Percentiles rank a stretch among this genome's conserved stretches.
These are phyloP conservation scores for Triticum timopheevii DNA, from an alignment of 176 grass and related monocot genomes.

Conservation along the genomic window DNA sequence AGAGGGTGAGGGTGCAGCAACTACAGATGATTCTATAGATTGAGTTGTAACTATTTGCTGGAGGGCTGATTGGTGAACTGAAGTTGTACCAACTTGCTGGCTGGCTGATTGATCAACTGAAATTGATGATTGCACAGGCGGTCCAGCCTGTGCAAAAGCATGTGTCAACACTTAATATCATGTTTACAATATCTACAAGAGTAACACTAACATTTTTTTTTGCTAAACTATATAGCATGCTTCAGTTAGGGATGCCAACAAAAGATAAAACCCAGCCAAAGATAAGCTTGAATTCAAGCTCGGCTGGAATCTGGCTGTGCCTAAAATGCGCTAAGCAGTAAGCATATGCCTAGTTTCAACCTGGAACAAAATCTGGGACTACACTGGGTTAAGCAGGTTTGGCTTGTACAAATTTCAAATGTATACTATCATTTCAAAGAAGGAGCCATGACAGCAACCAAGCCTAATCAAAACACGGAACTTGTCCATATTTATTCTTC, in stretches of 20 bases:
- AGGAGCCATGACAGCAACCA: not conserved
- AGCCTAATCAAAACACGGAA: not conserved
- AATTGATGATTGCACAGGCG: slow-evolving; percentile 32
- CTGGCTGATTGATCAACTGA: slow-evolving; percentile 36
- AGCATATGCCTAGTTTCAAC: not conserved
- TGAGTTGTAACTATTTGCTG: slow-evolving; percentile 57
- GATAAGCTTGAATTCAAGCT: slow-evolving; percentile 11
- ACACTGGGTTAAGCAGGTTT: not conserved
- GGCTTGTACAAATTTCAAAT: not conserved
- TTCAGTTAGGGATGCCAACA: not conserved
- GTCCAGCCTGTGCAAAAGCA: slow-evolving; percentile 50
- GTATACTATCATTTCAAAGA: not conserved
- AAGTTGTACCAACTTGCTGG: slow-evolving; percentile 47
- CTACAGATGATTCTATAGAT: slow-evolving; percentile 50
- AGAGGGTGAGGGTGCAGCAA: slow-evolving; percentile 46
- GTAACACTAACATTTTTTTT: not conserved
- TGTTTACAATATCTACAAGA: not conserved
- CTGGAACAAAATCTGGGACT: not conserved
- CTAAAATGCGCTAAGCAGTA: not conserved
- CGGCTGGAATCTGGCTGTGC: not conserved
- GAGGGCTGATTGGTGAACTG: slow-evolving; percentile 43
- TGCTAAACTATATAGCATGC: not conserved
- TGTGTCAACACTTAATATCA: not conserved
- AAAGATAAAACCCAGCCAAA: slow-evolving; percentile 26
- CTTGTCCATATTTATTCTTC: not conserved